Conservation (phyloP, 2,329 filamentous ascomycete species). For the Talaromyces sp. region DNA sequence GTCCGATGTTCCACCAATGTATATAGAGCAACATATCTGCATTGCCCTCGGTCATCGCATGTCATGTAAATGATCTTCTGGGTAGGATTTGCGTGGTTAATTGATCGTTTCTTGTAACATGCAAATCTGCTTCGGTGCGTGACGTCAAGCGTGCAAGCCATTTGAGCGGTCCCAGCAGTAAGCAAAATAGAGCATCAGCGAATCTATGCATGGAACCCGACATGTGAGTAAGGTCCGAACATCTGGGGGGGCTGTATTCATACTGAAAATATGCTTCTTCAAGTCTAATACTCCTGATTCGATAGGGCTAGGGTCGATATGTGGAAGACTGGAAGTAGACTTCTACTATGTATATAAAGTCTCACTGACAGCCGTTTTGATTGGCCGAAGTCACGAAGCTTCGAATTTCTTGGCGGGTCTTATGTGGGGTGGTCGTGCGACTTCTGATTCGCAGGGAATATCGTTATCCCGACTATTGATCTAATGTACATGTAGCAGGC, state of each 20-base stretch:
- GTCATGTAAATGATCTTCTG: background rate
- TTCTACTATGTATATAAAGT: background rate
- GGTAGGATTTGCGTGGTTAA: background rate
- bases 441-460: background rate
- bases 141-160: constrained; percentile 1
- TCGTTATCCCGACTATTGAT: background rate
- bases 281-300: background rate
- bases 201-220: no score
- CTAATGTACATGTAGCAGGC: background rate
- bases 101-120: background rate
- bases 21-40: background rate
- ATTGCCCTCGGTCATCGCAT: background rate
- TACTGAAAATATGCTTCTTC: background rate
- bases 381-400: background rate
- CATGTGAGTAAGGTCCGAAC: no score
- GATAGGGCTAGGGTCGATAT: background rate
- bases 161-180: background rate
- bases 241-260: no score
- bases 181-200: background rate
- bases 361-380: background rate
- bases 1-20: background rate
- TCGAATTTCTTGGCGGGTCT: background rate
- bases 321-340: background rate
- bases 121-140: background rate
- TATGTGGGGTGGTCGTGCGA: background rate